Percentiles rank a stretch among this genome's conserved stretches.
phyloP scores from a whole-genome alignment of 164 flowering plant species.

The Magnolia kwangsiensis region DNA sequence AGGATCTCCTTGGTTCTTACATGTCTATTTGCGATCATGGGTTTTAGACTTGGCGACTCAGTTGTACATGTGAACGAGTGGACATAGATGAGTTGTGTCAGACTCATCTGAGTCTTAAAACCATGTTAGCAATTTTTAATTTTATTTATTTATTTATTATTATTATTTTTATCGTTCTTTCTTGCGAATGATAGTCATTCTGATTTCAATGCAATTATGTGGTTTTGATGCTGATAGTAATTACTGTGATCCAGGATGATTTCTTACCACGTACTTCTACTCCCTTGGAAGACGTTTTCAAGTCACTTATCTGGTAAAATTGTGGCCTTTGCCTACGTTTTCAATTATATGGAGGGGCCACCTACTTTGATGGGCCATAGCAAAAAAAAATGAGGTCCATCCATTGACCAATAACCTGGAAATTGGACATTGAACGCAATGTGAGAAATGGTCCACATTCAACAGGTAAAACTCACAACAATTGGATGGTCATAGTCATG shows the following conservation, averaged over 20 bases:
- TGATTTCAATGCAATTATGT: not conserved
- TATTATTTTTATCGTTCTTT: no score
- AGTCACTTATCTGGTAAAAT: constrained; percentile 91
- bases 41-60: no score
- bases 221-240: not conserved
- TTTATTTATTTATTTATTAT: not conserved
- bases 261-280: constrained; percentile 94
- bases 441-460: no score
- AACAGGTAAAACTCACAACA: no score
- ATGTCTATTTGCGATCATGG: not conserved
- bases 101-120: no score
- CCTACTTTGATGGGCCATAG: not conserved
- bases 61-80: no score
- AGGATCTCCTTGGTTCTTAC: not conserved
- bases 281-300: constrained; percentile 85
- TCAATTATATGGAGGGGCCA: no score
- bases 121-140: not conserved
- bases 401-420: no score
- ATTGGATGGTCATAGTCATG: no score
- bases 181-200: not conserved
- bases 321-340: not conserved
- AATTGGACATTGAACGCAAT: no score
- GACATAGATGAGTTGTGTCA: no score
- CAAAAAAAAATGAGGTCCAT: no score
- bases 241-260: constrained; percentile 75